Conservation (phyloP, 2,329 filamentous ascomycete genomes). For the Exophiala sp. region DNA sequence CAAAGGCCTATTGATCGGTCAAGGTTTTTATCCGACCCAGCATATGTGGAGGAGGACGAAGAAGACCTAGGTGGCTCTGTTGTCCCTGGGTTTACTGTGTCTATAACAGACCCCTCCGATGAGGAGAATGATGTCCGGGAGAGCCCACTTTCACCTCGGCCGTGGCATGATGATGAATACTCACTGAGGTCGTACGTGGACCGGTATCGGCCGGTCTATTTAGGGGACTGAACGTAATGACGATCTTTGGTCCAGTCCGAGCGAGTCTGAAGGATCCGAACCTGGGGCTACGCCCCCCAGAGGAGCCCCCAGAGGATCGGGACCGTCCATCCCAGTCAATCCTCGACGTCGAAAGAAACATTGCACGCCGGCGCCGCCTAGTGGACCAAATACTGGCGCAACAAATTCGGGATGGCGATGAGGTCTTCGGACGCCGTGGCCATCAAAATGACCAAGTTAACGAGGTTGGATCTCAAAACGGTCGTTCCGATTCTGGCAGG, state of each 20-base stretch:
- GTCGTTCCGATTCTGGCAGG: conserved; percentile 4
- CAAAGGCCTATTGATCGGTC: conserved; percentile 33
- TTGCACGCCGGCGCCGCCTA: conserved; percentile 13
- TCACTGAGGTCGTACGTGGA: conserved; percentile 23
- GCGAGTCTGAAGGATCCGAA: conserved; percentile 24
- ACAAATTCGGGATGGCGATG: conserved; percentile 16
- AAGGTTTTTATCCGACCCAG: conserved; percentile 25
- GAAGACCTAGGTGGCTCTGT: conserved; percentile 10
- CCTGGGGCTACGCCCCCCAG: conserved; percentile 1
- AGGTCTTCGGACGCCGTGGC: conserved; percentile 9
- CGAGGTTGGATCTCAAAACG: conserved; percentile 1
- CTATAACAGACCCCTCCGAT: conserved; percentile 18
- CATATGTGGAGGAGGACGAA: conserved; percentile 7
- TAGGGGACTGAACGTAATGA: conserved; percentile 15
- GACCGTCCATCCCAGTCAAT: conserved; percentile 10
- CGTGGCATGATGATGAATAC: conserved; percentile 26
- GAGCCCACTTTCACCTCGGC: conserved; percentile 21
- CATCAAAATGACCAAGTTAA: conserved; percentile 6
- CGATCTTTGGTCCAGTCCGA: conserved; percentile 12
- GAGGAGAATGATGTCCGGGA: conserved; percentile 14
- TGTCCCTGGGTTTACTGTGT: conserved; percentile 22
- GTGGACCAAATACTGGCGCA: conserved; percentile 16
- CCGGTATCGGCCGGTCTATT: conserved; percentile 24
- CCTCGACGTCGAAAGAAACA: conserved; percentile 9
- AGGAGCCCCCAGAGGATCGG: conserved; percentile 4